phyloP scores from a whole-genome alignment of 148 eudicot genomes.

The Chenopodium quinoa region DNA sequence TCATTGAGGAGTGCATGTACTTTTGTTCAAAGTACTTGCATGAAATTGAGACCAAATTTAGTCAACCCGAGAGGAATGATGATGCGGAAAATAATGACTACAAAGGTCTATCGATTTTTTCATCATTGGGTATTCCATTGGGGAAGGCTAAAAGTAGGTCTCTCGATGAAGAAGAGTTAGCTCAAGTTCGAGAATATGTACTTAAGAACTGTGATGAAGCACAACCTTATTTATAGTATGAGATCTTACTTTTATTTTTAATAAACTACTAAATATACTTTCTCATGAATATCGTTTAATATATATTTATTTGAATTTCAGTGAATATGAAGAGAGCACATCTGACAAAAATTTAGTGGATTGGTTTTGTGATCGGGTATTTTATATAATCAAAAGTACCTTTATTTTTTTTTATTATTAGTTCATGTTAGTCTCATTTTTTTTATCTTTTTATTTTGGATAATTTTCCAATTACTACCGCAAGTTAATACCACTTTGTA shows the following conservation, averaged over 20 bases:
- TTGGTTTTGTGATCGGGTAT: constrained; percentile 14
- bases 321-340: not conserved
- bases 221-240: not conserved
- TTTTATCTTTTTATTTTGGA: too few relatives aligned
- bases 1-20: not conserved
- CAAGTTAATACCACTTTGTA: too few relatives aligned
- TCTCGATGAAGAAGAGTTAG: not conserved
- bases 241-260: too few relatives aligned
- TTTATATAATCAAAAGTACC: too few relatives aligned
- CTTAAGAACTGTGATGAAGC: not conserved
- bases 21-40: not conserved
- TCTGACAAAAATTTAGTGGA: too few relatives aligned
- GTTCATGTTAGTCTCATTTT: too few relatives aligned
- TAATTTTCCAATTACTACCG: too few relatives aligned
- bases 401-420: too few relatives aligned
- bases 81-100: not conserved
- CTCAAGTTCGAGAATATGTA: constrained; percentile 2
- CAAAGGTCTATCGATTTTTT: not conserved
- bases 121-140: not conserved
- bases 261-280: too few relatives aligned
- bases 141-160: not conserved
- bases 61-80: not conserved
- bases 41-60: not conserved
- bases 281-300: too few relatives aligned
- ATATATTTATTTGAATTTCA: not conserved